phyloP scores from a whole-genome alignment of 352 stramenopile species.

The Globisporangium lucens region DNA sequence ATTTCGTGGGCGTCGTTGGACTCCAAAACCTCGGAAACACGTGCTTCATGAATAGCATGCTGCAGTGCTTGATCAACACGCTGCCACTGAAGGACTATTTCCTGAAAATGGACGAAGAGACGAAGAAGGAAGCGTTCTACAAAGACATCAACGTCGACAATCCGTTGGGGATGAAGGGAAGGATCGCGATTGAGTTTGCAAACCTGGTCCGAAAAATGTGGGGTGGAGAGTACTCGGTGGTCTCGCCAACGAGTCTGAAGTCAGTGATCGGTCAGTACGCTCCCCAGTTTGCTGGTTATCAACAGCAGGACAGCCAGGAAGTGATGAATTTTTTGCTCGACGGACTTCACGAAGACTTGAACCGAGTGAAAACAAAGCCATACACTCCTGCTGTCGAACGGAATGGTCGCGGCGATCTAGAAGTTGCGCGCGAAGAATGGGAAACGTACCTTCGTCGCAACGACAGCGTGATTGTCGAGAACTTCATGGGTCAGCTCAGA shows the following conservation, averaged over 20 bases:
- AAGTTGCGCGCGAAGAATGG: constrained; percentile 80
- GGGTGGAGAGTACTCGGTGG: constrained; percentile 84
- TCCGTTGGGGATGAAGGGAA: constrained; percentile 91
- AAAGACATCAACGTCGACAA: constrained; percentile 95
- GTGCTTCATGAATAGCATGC: constrained; percentile 87
- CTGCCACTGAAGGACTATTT: constrained; percentile 93
- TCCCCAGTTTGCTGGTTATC: constrained; percentile 86
- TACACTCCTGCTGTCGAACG: constrained; percentile 70
- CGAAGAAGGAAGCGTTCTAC: constrained; percentile 32
- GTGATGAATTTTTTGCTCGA: constrained; percentile 92
- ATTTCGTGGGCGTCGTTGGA: constrained; percentile 65
- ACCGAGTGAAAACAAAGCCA: constrained; percentile 81
- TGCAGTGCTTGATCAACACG: constrained; percentile 94
- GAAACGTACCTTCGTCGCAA: constrained; percentile 88
- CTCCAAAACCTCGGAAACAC: constrained; percentile 78
- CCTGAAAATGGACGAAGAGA: constrained; percentile 64
- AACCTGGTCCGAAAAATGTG: constrained; percentile 94
- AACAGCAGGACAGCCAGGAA: constrained; percentile 92
- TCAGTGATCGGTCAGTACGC: constrained; percentile 83
- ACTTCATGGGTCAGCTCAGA: constrained; percentile 88
- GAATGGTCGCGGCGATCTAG: constrained; percentile 61
- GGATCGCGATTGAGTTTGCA: constrained; percentile 95
- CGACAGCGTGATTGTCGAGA: constrained; percentile 89
- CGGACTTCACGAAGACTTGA: constrained; percentile 91
- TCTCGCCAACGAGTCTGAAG: constrained; percentile 78